Conservation (phyloP, 106 monocot genomes). For the Phalaenopsis aphrodite region DNA sequence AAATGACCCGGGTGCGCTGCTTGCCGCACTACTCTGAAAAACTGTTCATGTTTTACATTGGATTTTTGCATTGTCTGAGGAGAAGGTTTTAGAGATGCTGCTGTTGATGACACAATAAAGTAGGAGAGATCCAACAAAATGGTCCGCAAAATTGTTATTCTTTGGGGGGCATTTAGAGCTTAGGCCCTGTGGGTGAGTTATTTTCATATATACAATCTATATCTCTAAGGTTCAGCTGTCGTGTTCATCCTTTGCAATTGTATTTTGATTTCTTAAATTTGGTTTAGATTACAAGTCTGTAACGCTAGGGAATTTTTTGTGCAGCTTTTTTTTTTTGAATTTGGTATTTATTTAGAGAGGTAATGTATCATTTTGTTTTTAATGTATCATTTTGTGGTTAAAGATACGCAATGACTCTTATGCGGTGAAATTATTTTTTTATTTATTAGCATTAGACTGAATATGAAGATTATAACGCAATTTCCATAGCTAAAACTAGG, state of each 20-base stretch:
- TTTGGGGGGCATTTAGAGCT: conserved; percentile 7
- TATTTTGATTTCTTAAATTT: background rate
- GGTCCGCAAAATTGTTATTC: background rate
- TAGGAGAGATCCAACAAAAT: background rate
- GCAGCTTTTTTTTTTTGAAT: background rate
- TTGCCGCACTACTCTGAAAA: conserved; percentile 85
- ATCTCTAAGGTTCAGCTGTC: background rate
- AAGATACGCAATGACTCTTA: too few relatives aligned
- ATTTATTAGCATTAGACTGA: too few relatives aligned
- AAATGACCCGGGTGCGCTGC: conserved; percentile 81
- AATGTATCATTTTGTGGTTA: background rate
- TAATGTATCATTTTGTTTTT: background rate
- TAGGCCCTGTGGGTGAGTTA: background rate
- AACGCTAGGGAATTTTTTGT: background rate
- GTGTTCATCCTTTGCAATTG: too few relatives aligned
- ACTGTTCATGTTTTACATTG: background rate
- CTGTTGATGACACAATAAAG: background rate
- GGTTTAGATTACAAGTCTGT: background rate
- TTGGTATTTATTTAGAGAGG: background rate
- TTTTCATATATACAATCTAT: background rate
- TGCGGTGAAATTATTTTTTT: too few relatives aligned
- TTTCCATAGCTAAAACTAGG: too few relatives aligned
- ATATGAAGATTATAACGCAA: too few relatives aligned
- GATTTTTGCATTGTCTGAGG: background rate
- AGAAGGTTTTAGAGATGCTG: background rate